phyloP scores from a whole-genome alignment of 2,329 filamentous ascomycete genomes.

The Rugonectria rugulosa region DNA sequence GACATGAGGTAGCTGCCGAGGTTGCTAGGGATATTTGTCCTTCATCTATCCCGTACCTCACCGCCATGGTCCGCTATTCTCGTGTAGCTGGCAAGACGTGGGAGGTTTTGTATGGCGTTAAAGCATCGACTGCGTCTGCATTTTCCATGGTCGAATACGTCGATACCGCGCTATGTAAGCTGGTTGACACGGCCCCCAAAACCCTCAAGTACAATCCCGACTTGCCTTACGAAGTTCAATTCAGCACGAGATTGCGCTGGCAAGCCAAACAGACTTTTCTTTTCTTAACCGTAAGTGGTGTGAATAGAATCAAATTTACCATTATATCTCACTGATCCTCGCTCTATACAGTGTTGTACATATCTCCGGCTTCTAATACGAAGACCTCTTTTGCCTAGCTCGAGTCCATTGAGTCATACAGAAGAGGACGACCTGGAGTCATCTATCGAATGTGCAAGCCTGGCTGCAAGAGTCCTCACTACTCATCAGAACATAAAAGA shows the following conservation, averaged over 20 bases:
- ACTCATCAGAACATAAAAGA: constrained; percentile 26
- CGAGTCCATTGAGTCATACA: not conserved
- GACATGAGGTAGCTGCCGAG: constrained; percentile 14
- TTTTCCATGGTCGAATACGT: constrained; percentile 26
- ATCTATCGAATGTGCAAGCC: constrained; percentile 17
- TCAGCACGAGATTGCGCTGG: constrained; percentile 19
- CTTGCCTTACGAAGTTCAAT: constrained; percentile 14
- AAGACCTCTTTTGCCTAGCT: constrained; percentile 14
- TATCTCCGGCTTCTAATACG: constrained; percentile 28
- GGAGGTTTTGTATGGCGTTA: constrained; percentile 29
- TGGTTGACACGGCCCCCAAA: constrained; percentile 14
- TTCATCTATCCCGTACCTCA: constrained; percentile 21
- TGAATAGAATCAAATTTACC: not conserved
- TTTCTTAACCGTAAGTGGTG: constrained; percentile 14
- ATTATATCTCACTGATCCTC: not conserved
- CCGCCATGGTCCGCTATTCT: constrained; percentile 26
- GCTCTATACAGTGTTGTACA: constrained; percentile 25
- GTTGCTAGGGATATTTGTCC: constrained; percentile 7
- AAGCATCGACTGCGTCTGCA: constrained; percentile 7
- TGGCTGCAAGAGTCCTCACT: constrained; percentile 22
- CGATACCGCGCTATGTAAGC: constrained; percentile 18
- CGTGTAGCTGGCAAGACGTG: constrained; percentile 27
- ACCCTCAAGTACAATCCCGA: constrained; percentile 13
- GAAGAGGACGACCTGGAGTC: constrained; percentile 28
- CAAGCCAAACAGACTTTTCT: constrained; percentile 25